Conservation (phyloP, 345 rosid species). For the Angophora floribunda region DNA sequence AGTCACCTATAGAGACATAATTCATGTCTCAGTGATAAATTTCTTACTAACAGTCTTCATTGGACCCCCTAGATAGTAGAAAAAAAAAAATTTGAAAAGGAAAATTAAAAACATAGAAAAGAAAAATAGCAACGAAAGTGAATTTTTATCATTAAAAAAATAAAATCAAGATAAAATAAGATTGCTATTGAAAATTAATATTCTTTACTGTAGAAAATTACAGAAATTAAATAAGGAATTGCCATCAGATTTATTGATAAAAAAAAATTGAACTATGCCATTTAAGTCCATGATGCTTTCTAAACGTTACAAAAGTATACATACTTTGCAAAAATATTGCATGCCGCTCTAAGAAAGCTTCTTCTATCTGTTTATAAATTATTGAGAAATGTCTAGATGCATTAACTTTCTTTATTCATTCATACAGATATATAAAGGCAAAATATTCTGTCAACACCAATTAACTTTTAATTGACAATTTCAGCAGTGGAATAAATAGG, state of each 20-base stretch:
- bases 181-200: not conserved
- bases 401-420: not conserved
- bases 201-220: not conserved
- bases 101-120: not conserved
- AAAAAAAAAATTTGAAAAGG: not conserved
- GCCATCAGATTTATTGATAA: not conserved
- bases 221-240: not conserved
- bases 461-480: not conserved
- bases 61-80: not conserved
- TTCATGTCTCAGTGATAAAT: not conserved
- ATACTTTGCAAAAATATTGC: not conserved
- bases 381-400: not conserved
- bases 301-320: not conserved
- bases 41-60: not conserved
- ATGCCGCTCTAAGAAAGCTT: not conserved
- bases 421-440: not conserved
- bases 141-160: not conserved
- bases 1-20: not conserved
- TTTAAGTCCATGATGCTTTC: not conserved
- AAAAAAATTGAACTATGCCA: not conserved
- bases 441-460: not conserved
- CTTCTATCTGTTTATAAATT: not conserved
- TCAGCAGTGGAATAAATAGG: not conserved
- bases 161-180: not conserved
- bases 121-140: not conserved